These are phyloP conservation scores for Phialophora macrospora DNA, from an alignment of 2,329 filamentous ascomycete genomes.

Conservation along the genomic window DNA sequence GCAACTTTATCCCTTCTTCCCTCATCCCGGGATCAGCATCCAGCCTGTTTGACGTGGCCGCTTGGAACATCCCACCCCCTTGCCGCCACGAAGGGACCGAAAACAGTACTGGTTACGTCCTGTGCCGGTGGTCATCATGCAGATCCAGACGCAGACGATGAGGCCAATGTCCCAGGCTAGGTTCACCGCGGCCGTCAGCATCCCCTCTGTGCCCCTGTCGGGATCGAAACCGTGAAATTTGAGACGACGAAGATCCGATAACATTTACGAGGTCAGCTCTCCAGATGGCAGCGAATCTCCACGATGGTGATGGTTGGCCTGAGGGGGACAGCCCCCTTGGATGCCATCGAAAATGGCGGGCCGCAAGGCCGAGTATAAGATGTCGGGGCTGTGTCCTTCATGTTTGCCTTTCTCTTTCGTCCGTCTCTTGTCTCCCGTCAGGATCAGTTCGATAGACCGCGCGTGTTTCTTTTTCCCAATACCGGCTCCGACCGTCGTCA, in stretches of 20 bases:
- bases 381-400: background rate
- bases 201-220: too few species aligned
- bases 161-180: too few species aligned
- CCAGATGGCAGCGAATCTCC: background rate
- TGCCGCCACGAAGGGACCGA: background rate
- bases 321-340: background rate
- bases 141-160: background rate
- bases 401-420: background rate
- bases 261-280: background rate
- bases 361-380: background rate
- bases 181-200: background rate
- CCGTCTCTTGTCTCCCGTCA: background rate
- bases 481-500: background rate
- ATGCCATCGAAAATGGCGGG: background rate
- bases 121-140: background rate
- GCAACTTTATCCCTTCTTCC: constrained; percentile 7
- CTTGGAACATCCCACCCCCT: background rate
- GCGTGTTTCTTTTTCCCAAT: background rate
- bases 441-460: constrained; percentile 6
- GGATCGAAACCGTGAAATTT: background rate
- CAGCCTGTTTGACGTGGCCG: background rate
- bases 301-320: background rate
- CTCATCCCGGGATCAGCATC: background rate
- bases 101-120: background rate
- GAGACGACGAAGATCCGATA: background rate